Evolutionary conservation across 345 rosid species (phyloP).

Genomic region (Noccaea caerulescens): DNA sequence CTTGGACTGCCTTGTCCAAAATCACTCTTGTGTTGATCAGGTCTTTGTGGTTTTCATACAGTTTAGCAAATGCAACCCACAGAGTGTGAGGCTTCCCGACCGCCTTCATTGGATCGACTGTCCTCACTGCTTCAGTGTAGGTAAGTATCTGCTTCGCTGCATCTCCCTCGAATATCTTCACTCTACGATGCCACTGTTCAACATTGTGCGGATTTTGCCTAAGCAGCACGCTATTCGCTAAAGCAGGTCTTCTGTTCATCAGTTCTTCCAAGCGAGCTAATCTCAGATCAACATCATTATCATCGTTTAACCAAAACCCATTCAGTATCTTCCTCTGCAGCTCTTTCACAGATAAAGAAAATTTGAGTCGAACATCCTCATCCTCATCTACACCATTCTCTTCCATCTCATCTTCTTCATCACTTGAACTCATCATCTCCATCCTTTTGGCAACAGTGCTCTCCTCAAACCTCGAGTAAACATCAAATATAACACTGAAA

Average conservation of each 20-base stretch:
- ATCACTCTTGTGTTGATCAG: slow-evolving; percentile 86
- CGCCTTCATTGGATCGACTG: slow-evolving; percentile 95
- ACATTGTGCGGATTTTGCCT: slow-evolving; percentile 98
- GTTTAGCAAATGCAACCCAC: slow-evolving; percentile 91
- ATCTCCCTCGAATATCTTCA: slow-evolving; percentile 84
- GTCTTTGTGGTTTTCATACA: slow-evolving; percentile 86
- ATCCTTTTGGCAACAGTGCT: slow-evolving; percentile 72
- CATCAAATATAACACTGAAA: slow-evolving; percentile 91
- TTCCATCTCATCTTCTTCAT: slow-evolving; percentile 60
- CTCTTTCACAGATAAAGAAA: slow-evolving; percentile 55
- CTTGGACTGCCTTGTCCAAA: slow-evolving; percentile 96
- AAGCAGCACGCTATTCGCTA: slow-evolving; percentile 90
- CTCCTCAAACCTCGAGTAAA: slow-evolving; percentile 81
- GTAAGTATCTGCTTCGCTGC: slow-evolving; percentile 92
- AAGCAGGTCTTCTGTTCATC: slow-evolving; percentile 83
- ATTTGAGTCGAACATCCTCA: slow-evolving; percentile 73
- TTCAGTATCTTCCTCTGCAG: slow-evolving; percentile 78
- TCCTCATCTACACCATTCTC: slow-evolving; percentile 58
- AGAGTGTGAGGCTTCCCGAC: slow-evolving; percentile 96
- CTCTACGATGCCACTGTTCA: slow-evolving; percentile 98
- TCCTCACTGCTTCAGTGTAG: slow-evolving; percentile 94
- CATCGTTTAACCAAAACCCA: slow-evolving; percentile 90
- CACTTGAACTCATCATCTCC: slow-evolving; percentile 67
- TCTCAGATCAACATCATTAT: slow-evolving; percentile 82
- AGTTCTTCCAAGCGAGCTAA: slow-evolving; percentile 79